Percentiles rank a stretch among this genome's conserved stretches.
phyloP scores from a whole-genome alignment of 1,284 basidiomycete species.

The Exobasidium rhododendri region DNA sequence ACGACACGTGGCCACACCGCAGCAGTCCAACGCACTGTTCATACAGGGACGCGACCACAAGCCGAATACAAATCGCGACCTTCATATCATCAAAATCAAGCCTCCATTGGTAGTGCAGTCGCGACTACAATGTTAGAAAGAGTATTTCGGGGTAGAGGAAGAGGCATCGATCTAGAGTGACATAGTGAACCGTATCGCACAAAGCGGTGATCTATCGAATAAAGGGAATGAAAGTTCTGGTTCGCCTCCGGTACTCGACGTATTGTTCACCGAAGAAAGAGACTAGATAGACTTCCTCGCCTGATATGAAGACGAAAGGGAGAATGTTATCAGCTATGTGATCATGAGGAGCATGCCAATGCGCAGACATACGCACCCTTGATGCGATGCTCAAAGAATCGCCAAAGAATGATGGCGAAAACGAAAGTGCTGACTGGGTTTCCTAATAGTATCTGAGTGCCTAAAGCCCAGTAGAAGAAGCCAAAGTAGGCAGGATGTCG shows the following conservation, averaged over 20 bases:
- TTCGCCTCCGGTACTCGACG: slow-evolving; percentile 65
- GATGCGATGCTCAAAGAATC: slow-evolving; percentile 82
- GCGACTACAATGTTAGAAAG: too few relatives aligned
- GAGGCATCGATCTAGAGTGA: too few relatives aligned
- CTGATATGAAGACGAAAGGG: slow-evolving; percentile 55
- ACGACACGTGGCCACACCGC: background rate
- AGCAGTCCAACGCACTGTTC: too few relatives aligned
- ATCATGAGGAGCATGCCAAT: background rate
- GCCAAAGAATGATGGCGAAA: slow-evolving; percentile 69
- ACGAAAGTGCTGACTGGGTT: slow-evolving; percentile 73
- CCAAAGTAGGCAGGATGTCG: slow-evolving; percentile 96
- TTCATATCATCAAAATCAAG: too few relatives aligned
- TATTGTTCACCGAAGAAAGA: slow-evolving; percentile 81
- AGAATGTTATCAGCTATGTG: background rate
- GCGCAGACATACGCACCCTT: slow-evolving; percentile 52
- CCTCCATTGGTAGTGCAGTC: too few relatives aligned
- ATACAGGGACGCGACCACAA: too few relatives aligned
- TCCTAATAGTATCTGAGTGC: slow-evolving; percentile 86
- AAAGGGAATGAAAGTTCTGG: slow-evolving; percentile 67
- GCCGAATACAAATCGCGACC: too few relatives aligned
- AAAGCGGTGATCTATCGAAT: slow-evolving; percentile 24
- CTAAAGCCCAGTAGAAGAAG: slow-evolving; percentile 96
- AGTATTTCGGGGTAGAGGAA: too few relatives aligned
- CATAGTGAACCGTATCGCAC: too few relatives aligned
- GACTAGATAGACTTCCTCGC: slow-evolving; percentile 70